Conservation (phyloP, 768 basidiomycete species). For the Pulveroboletus sp. region DNA sequence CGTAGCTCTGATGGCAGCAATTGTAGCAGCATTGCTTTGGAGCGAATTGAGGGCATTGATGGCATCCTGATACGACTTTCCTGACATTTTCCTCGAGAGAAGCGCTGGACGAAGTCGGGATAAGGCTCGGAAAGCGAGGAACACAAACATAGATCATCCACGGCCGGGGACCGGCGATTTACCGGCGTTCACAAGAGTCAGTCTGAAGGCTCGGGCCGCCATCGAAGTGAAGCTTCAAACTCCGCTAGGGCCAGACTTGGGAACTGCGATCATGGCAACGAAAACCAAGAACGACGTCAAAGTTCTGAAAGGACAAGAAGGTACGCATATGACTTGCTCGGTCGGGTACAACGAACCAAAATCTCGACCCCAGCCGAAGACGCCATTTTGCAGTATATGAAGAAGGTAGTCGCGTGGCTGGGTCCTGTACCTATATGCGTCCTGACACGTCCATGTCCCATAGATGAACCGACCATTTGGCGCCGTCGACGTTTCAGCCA, state of each 20-base stretch:
- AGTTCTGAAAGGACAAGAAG: constrained; percentile 74
- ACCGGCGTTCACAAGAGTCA: background rate
- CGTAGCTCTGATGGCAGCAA: constrained; percentile 77
- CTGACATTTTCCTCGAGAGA: constrained; percentile 46
- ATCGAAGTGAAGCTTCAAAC: background rate
- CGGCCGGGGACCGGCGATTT: background rate
- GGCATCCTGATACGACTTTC: constrained; percentile 62
- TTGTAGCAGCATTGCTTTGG: constrained; percentile 90
- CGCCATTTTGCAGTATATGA: constrained; percentile 73
- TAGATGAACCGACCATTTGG: constrained; percentile 95
- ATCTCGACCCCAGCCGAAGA: constrained; percentile 55
- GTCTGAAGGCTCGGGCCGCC: too few relatives aligned
- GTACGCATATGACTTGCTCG: constrained; percentile 25
- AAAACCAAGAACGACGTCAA: constrained; percentile 55
- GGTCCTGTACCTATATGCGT: constrained; percentile 6
- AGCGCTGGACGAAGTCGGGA: constrained; percentile 5
- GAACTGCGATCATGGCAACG: constrained; percentile 32
- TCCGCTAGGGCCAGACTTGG: background rate
- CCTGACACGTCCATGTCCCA: background rate
- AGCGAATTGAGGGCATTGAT: constrained; percentile 70
- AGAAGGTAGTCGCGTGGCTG: constrained; percentile 44
- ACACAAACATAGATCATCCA: constrained; percentile 7
- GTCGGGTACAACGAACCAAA: background rate
- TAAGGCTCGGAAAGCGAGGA: constrained; percentile 5
- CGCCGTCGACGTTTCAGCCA: constrained; percentile 87